Evolutionary conservation across 1,284 basidiomycete species (phyloP).

Genomic region (Fistulinella cinereoalba): DNA sequence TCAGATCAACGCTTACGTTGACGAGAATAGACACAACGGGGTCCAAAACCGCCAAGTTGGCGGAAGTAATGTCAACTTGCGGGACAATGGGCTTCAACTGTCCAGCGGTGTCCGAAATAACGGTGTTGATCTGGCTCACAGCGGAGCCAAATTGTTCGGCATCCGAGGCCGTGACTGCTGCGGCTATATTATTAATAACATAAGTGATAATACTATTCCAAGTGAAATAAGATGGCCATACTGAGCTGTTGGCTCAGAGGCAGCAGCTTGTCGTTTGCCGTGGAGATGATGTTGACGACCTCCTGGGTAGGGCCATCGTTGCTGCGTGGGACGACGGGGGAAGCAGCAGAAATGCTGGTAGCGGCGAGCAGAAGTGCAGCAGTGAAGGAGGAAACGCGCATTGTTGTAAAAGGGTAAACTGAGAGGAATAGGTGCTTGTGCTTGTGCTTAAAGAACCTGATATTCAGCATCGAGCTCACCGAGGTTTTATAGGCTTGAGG

Average conservation of each 20-base stretch:
- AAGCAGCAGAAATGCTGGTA: background rate
- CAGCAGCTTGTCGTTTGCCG: background rate
- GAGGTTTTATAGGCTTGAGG: background rate
- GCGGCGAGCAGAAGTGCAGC: background rate
- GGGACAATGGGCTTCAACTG: background rate
- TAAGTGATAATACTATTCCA: background rate
- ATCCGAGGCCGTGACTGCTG: background rate
- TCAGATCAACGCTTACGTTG: background rate
- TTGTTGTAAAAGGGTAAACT: background rate
- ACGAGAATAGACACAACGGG: background rate
- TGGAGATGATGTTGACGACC: background rate
- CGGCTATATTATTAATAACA: background rate
- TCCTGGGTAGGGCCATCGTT: background rate
- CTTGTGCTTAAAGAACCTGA: background rate
- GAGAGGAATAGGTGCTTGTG: background rate
- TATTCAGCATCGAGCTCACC: background rate
- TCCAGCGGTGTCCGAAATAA: background rate
- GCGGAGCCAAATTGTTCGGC: background rate
- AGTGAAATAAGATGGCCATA: background rate
- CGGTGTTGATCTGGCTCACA: background rate
- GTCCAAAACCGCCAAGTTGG: background rate
- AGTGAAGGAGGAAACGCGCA: background rate
- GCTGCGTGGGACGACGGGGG: background rate
- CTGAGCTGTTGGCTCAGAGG: background rate
- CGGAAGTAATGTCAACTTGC: background rate